Evolutionary conservation across 1,139 yeast species (phyloP).

Genomic region (Blastobotrys serpentis): DNA sequence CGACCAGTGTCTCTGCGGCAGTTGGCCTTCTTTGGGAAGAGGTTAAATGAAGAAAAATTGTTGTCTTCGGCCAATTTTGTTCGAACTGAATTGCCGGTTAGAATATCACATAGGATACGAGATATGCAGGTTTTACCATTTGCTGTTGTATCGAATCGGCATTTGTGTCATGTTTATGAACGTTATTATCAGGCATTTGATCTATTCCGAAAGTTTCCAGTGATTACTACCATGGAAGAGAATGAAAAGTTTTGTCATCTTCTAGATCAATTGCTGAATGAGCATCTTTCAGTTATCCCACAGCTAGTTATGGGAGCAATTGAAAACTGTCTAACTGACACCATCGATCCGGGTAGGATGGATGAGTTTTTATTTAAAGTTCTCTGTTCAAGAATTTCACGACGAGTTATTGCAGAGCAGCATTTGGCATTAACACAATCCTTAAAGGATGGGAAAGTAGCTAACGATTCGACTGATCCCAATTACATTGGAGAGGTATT

Average conservation of each 20-base stretch:
- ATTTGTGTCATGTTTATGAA: conserved; percentile 83
- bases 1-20: conserved; percentile 88
- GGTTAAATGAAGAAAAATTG: conserved; percentile 73
- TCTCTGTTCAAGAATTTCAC: conserved; percentile 79
- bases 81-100: conserved; percentile 74
- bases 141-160: conserved; percentile 80
- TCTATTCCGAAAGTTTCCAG: conserved; percentile 70
- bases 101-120: conserved; percentile 76
- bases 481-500: conserved; percentile 86
- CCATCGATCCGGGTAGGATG: conserved; percentile 59
- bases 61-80: conserved; percentile 85
- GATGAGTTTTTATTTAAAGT: conserved; percentile 74
- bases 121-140: conserved; percentile 82
- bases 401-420: conserved; percentile 88
- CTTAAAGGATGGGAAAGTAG: conserved; percentile 40
- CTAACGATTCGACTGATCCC: conserved; percentile 41
- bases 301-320: conserved; percentile 91
- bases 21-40: conserved; percentile 83
- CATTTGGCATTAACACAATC: conserved; percentile 76
- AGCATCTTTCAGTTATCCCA: conserved; percentile 77
- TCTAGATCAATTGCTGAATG: conserved; percentile 59
- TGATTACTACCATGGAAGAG: conserved; percentile 65
- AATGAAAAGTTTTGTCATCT: conserved; percentile 69
- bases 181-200: conserved; percentile 86
- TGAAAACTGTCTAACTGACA: conserved; percentile 67